These are phyloP conservation scores for Detonula confervacea DNA, from an alignment of 352 stramenopile genomes.

Conservation along the genomic window DNA sequence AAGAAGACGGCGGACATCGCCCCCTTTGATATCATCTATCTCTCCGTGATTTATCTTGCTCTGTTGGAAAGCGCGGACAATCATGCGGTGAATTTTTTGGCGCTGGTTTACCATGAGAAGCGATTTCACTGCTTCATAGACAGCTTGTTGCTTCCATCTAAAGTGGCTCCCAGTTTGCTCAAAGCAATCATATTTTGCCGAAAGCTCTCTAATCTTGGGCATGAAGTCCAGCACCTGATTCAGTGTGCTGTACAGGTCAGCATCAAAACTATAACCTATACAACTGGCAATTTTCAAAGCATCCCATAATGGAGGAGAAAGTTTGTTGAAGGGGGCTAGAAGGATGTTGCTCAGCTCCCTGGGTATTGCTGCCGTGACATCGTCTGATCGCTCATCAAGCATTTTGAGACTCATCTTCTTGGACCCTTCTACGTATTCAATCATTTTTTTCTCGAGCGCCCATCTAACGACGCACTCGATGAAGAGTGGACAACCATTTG, in stretches of 20 bases:
- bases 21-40: slow-evolving; percentile 46
- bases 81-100: slow-evolving; percentile 69
- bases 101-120: slow-evolving; percentile 66
- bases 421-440: slow-evolving; percentile 56
- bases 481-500: slow-evolving; percentile 64
- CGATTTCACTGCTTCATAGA: slow-evolving; percentile 70
- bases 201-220: slow-evolving; percentile 57
- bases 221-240: slow-evolving; percentile 54
- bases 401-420: slow-evolving; percentile 62
- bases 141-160: slow-evolving; percentile 67
- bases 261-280: slow-evolving; percentile 70
- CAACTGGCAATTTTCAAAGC: slow-evolving; percentile 69
- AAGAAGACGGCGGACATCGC: slow-evolving; percentile 56
- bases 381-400: slow-evolving; percentile 56
- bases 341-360: slow-evolving; percentile 62
- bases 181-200: slow-evolving; percentile 57
- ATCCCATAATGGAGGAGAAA: slow-evolving; percentile 63
- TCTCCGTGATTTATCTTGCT: slow-evolving; percentile 45
- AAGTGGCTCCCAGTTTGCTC: slow-evolving; percentile 52
- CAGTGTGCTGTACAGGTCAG: slow-evolving; percentile 53
- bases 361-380: slow-evolving; percentile 60
- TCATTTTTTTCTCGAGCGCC: slow-evolving; percentile 67
- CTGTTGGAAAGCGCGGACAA: slow-evolving; percentile 54
- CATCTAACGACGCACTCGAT: slow-evolving; percentile 67
- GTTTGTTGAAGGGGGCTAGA: slow-evolving; percentile 59